A percentile compares a stretch with the other conserved stretches of the same genome.
These are phyloP conservation scores for Neoboletus brunneissimus DNA, from an alignment of 768 basidiomycete species.

Conservation along the genomic window DNA sequence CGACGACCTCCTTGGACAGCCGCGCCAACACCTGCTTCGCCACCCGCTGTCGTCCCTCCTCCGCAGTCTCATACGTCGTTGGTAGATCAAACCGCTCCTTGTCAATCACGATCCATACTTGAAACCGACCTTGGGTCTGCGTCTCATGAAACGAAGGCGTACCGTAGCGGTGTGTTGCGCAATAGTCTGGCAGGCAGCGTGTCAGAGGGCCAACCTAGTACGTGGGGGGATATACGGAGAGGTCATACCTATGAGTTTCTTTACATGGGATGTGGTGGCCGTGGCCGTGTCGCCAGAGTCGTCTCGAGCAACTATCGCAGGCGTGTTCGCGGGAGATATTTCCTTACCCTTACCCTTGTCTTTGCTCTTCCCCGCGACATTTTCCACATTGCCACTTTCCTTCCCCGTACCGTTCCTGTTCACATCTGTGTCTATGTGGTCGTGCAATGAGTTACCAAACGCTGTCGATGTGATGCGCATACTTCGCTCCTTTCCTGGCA, in stretches of 20 bases:
- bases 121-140: constrained; percentile 22
- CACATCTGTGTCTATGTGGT: neutral
- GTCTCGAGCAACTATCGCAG: constrained; percentile 3
- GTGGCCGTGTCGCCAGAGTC: neutral
- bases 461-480: neutral
- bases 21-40: constrained; percentile 44
- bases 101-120: constrained; percentile 48
- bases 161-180: constrained; percentile 11
- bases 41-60: constrained; percentile 27
- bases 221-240: neutral
- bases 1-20: constrained; percentile 25
- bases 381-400: neutral
- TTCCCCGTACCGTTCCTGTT: neutral
- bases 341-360: constrained; percentile 16
- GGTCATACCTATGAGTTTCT: constrained; percentile 13
- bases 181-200: constrained; percentile 17
- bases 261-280: constrained; percentile 11
- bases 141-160: constrained; percentile 37
- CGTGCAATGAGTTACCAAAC: neutral
- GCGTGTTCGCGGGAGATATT: neutral
- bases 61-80: neutral
- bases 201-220: neutral
- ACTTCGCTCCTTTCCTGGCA: constrained; percentile 13
- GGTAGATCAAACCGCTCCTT: constrained; percentile 33
- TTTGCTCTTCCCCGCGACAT: neutral